Conservation (phyloP, 176 grass and related monocot genomes). For the Lolium multiflorum region DNA sequence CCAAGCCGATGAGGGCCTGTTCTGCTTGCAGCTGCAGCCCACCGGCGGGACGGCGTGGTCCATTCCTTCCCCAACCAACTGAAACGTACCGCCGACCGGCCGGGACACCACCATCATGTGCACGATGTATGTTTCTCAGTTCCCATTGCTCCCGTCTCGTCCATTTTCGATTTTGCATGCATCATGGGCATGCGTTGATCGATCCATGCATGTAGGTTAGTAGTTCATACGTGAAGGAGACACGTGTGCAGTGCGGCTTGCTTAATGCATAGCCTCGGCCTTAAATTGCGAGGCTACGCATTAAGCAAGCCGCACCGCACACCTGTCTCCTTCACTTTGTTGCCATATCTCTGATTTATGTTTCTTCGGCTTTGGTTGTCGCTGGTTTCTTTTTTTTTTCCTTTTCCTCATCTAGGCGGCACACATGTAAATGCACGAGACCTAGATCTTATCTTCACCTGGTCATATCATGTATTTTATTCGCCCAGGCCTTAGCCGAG, state of each 20-base stretch:
- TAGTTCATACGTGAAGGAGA: not conserved
- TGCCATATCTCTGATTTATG: not conserved
- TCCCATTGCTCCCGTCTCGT: not conserved
- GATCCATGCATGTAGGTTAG: not conserved
- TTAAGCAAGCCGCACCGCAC: no score
- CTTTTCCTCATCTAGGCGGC: not conserved
- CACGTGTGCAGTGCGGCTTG: not conserved
- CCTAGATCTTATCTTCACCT: not conserved
- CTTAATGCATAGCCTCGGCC: not conserved
- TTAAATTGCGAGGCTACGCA: no score
- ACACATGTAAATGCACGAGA: not conserved
- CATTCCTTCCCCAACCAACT: no score
- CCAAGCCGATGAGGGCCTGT: not conserved
- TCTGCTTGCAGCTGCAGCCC: slow-evolving; percentile 9
- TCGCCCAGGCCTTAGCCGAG: no score
- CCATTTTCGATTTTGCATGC: not conserved
- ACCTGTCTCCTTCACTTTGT: not conserved
- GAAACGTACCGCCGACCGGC: not conserved
- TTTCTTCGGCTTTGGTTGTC: not conserved
- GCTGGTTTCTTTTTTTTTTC: not conserved
- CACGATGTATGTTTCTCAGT: no score
- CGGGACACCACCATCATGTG: no score
- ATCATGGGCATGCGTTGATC: not conserved
- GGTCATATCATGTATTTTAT: no score
- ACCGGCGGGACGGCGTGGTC: slow-evolving; percentile 23